Percentiles rank a stretch among this genome's conserved stretches.
Conservation (phyloP, 441 rosid species). For the Adansonia gregorii region DNA sequence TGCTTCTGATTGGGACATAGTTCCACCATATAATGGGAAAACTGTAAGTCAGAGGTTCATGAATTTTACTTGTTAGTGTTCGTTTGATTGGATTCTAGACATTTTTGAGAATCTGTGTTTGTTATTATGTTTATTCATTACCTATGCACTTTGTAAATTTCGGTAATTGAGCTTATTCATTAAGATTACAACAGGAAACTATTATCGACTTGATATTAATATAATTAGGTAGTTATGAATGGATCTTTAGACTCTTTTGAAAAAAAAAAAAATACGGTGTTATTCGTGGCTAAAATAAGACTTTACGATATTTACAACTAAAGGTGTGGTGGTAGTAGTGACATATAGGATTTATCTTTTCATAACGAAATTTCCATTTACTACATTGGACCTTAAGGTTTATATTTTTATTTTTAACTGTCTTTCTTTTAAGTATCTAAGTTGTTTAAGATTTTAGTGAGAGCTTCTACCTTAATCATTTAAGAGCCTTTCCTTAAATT, state of each 20-base stretch:
- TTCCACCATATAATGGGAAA: slow-evolving; percentile 62
- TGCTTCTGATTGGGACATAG: slow-evolving; percentile 57
- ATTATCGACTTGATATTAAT: background rate
- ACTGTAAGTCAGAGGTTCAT: slow-evolving; percentile 51
- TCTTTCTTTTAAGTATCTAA: background rate
- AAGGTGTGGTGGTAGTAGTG: background rate
- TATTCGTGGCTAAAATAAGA: background rate
- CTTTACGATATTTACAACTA: background rate
- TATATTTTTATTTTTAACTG: background rate
- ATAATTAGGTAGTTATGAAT: slow-evolving; percentile 1
- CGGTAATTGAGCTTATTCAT: background rate
- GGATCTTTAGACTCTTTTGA: background rate
- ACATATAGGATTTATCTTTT: background rate
- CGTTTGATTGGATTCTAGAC: background rate
- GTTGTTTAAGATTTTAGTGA: slow-evolving; percentile 9
- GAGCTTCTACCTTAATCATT: slow-evolving; percentile 1
- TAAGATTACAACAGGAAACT: background rate
- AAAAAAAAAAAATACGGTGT: background rate
- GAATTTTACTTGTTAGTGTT: slow-evolving; percentile 8
- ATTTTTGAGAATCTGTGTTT: background rate
- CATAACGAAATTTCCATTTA: background rate
- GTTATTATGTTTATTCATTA: background rate
- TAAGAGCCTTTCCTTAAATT: slow-evolving; percentile 1
- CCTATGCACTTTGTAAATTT: background rate
- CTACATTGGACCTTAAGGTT: background rate